A percentile compares a stretch with the other conserved stretches of the same genome.
phyloP scores from a whole-genome alignment of 805 yeast species.

The Candida chauliodis region DNA sequence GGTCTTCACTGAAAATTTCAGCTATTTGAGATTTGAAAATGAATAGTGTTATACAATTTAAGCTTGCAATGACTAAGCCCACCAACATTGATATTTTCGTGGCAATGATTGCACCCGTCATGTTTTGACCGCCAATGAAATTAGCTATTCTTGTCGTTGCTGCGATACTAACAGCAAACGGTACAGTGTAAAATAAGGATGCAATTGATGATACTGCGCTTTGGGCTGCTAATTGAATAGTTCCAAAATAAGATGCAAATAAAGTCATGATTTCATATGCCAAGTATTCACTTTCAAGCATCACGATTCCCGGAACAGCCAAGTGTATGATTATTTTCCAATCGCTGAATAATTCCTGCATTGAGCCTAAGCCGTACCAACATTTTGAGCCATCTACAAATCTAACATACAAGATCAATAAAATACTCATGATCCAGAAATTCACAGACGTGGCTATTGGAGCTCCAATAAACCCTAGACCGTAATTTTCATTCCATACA shows the following conservation, averaged over 20 bases:
- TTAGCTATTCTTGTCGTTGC: conserved; percentile 44
- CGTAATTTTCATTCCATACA: conserved; percentile 40
- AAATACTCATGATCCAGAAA: conserved; percentile 38
- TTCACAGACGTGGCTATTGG: conserved; percentile 41
- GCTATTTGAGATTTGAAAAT: conserved; percentile 50
- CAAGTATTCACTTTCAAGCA: conserved; percentile 44
- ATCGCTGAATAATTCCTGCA: conserved; percentile 28
- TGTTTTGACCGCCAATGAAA: conserved; percentile 41
- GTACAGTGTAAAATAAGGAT: conserved; percentile 41
- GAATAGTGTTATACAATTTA: conserved; percentile 46
- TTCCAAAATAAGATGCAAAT: conserved; percentile 46
- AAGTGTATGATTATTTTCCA: conserved; percentile 35
- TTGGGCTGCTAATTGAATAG: conserved; percentile 49
- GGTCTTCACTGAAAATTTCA: conserved; percentile 57
- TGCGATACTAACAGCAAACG: conserved; percentile 45
- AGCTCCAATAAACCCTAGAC: conserved; percentile 42
- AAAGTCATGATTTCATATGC: conserved; percentile 47
- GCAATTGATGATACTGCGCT: conserved; percentile 48
- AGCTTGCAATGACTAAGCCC: conserved; percentile 25
- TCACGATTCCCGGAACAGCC: conserved; percentile 44
- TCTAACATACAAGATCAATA: conserved; percentile 34
- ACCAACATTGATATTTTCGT: conserved; percentile 28
- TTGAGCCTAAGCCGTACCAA: conserved; percentile 58
- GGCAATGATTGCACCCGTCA: conserved; percentile 33
- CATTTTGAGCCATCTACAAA: conserved; percentile 64